phyloP scores from a whole-genome alignment of 2,329 filamentous ascomycete genomes.

The Neonectria punicea region DNA sequence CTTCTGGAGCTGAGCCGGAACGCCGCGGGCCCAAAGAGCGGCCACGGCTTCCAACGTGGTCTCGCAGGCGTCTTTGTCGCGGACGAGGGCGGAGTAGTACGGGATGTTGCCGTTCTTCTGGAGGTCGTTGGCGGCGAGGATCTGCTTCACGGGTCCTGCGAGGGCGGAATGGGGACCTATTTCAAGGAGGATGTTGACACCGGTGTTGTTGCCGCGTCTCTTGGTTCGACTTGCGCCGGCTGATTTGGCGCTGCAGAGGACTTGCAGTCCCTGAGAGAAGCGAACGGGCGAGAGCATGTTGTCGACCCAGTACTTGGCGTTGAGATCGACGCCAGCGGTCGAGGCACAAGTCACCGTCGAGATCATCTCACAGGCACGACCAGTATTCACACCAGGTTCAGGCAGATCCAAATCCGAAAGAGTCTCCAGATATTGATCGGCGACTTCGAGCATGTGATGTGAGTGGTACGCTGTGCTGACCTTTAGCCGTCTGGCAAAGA shows the following conservation, averaged over 20 bases:
- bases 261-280: constrained; percentile 47
- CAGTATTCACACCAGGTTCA: background rate
- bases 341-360: constrained; percentile 54
- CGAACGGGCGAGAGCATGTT: constrained; percentile 49
- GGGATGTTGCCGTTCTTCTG: constrained; percentile 10
- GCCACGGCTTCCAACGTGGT: constrained; percentile 1
- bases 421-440: constrained; percentile 54
- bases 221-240: background rate
- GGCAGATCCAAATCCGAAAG: constrained; percentile 22
- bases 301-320: constrained; percentile 53
- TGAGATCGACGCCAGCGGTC: constrained; percentile 49
- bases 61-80: constrained; percentile 12
- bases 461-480: constrained; percentile 63
- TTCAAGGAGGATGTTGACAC: constrained; percentile 31
- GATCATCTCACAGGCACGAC: constrained; percentile 33
- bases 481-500: constrained; percentile 56
- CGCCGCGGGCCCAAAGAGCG: background rate
- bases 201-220: background rate
- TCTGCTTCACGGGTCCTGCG: constrained; percentile 33
- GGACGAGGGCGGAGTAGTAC: constrained; percentile 5
- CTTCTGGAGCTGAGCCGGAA: background rate
- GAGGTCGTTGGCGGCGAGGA: background rate
- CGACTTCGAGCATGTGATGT: constrained; percentile 59
- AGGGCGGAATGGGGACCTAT: constrained; percentile 42
- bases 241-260: constrained; percentile 22